Evolutionary conservation across 345 rosid genomes (phyloP).

Genomic region (Arabidopsis suecica): DNA sequence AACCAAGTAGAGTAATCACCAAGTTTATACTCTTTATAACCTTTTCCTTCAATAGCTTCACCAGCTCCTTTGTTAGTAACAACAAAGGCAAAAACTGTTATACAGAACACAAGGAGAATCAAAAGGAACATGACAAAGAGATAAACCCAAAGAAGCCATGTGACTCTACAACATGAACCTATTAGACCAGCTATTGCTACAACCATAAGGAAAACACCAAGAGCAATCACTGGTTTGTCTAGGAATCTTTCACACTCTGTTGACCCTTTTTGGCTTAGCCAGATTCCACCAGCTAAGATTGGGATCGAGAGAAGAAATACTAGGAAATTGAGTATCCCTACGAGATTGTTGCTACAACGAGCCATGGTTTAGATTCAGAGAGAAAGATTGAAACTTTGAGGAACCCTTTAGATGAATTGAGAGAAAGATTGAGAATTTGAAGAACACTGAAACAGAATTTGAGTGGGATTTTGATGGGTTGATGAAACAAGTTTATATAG

Average conservation of each 20-base stretch:
- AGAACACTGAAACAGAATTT: conserved; percentile 9
- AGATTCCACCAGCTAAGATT: conserved; percentile 79
- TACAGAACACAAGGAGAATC: conserved; percentile 64
- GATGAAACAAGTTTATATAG: conserved; percentile 9
- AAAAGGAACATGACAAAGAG: conserved; percentile 84
- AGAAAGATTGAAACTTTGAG: background rate
- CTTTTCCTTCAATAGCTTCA: conserved; percentile 51
- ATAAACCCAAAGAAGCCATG: conserved; percentile 90
- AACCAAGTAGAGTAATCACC: conserved; percentile 82
- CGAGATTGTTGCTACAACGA: conserved; percentile 78
- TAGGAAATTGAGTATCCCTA: conserved; percentile 76
- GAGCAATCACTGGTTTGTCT: conserved; percentile 71
- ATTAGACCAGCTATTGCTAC: conserved; percentile 84
- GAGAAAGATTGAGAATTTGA: conserved; percentile 24
- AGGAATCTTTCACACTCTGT: conserved; percentile 86
- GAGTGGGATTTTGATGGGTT: background rate
- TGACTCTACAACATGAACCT: conserved; percentile 87
- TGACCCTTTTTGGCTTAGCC: conserved; percentile 71
- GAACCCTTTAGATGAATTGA: background rate
- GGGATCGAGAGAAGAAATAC: conserved; percentile 84
- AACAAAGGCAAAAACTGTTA: conserved; percentile 83
- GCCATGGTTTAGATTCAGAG: conserved; percentile 34
- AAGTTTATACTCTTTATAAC: conserved; percentile 85
- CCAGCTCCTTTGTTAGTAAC: conserved; percentile 98
- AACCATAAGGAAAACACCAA: conserved; percentile 82